phyloP scores from a whole-genome alignment of 2,329 filamentous ascomycete species.

The Phaeosphaeriaceae sp. region DNA sequence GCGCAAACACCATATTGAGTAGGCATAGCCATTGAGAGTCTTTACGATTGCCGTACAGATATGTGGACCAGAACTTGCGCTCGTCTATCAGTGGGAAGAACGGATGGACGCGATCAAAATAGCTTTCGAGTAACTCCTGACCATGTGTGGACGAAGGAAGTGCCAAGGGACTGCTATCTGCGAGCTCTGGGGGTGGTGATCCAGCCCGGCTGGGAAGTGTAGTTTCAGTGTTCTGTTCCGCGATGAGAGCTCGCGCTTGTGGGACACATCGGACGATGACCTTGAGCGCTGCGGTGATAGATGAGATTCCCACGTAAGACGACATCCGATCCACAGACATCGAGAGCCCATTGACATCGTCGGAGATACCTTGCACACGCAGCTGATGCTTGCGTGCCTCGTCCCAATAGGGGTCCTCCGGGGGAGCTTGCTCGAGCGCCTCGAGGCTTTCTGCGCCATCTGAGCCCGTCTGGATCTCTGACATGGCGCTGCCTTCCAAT shows the following conservation, averaged over 20 bases:
- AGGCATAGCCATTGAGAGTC: conserved; percentile 76
- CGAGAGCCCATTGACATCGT: conserved; percentile 75
- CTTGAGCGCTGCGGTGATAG: conserved; percentile 76
- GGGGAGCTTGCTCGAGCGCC: conserved; percentile 74
- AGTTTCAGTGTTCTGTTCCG: conserved; percentile 51
- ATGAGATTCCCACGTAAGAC: conserved; percentile 77
- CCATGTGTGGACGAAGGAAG: conserved; percentile 69
- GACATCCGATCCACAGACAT: conserved; percentile 66
- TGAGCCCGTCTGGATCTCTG: conserved; percentile 49
- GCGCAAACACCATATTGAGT: conserved; percentile 78
- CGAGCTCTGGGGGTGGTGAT: conserved; percentile 46
- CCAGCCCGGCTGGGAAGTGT: conserved; percentile 45
- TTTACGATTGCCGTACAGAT: conserved; percentile 67
- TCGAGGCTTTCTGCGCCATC: conserved; percentile 63
- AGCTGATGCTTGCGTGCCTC: conserved; percentile 60
- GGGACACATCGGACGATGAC: conserved; percentile 70
- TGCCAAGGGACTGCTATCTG: conserved; percentile 49
- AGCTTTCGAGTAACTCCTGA: conserved; percentile 75
- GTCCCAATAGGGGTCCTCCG: conserved; percentile 71
- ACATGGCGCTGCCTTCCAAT: conserved; percentile 39
- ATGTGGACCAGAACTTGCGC: conserved; percentile 71
- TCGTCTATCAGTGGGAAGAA: conserved; percentile 79
- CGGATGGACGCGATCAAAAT: conserved; percentile 76
- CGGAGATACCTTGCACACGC: conserved; percentile 63
- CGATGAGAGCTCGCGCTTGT: conserved; percentile 57